Percentiles rank a stretch among this genome's conserved stretches.
Conservation (phyloP, 305 asterid genomes). For the Petunia hybrid region DNA sequence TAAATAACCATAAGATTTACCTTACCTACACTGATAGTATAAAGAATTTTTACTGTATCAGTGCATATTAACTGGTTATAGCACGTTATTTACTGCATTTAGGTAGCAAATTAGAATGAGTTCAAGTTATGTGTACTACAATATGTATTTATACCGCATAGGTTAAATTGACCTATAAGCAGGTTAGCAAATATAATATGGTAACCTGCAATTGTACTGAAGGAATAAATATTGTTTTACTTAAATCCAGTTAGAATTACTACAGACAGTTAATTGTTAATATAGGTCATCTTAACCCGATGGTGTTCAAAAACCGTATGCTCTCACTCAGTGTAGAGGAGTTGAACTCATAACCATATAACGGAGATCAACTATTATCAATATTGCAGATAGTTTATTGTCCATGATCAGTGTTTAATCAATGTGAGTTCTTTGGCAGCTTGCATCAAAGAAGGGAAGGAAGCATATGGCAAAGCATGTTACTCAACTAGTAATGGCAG, state of each 20-base stretch:
- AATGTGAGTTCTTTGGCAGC: constrained; percentile 43
- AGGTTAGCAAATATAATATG: neutral
- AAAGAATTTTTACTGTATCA: neutral
- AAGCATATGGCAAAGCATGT: constrained; percentile 62
- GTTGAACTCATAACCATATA: neutral
- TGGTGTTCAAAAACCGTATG: neutral
- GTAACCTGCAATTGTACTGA: neutral
- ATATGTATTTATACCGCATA: neutral
- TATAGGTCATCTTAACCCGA: neutral
- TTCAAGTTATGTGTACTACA: too few species aligned
- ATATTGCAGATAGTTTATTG: neutral
- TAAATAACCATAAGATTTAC: neutral
- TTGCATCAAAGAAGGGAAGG: constrained; percentile 65
- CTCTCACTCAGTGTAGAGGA: neutral
- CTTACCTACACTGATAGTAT: neutral
- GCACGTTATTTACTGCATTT: neutral
- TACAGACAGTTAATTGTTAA: neutral
- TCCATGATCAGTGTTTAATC: neutral
- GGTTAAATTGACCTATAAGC: neutral
- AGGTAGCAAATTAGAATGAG: neutral
- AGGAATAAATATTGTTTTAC: neutral
- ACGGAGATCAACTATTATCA: neutral
- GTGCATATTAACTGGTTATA: neutral
- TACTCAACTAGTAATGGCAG: constrained; percentile 44
- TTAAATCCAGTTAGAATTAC: neutral